Evolutionary conservation across 441 rosid genomes (phyloP).

Genomic region (Dalechampia spathulata): DNA sequence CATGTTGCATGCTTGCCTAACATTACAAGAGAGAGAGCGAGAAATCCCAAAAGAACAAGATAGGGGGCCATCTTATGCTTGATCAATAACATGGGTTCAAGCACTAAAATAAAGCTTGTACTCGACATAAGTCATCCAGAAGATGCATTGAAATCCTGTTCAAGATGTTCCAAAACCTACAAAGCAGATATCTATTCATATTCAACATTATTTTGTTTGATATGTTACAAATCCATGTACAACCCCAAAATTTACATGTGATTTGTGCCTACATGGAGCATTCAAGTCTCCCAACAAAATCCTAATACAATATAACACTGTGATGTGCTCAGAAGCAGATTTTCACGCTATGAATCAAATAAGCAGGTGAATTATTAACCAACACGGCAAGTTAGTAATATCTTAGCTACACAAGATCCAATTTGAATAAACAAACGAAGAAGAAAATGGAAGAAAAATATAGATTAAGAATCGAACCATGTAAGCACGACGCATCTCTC

Average conservation of each 20-base stretch:
- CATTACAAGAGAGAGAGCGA: neutral
- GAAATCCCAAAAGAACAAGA: too few relatives aligned
- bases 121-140: neutral
- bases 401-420: neutral
- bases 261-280: too few relatives aligned
- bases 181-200: neutral
- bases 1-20: neutral
- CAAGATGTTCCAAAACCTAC: neutral
- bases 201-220: neutral
- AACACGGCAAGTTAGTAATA: too few relatives aligned
- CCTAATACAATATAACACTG: neutral
- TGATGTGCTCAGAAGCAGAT: neutral
- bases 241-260: too few relatives aligned
- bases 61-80: neutral
- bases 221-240: too few relatives aligned
- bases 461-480: constrained; percentile 35
- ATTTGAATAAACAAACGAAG: neutral
- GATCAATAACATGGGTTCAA: neutral
- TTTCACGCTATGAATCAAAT: neutral
- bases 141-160: neutral
- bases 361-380: neutral
- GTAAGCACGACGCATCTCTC: constrained; percentile 74
- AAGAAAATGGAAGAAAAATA: neutral
- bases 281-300: neutral
- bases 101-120: neutral